Percentiles rank a stretch among this genome's conserved stretches.
These are phyloP conservation scores for Fusarium sp. DNA, from an alignment of 2,329 filamentous ascomycete species.

Conservation along the genomic window DNA sequence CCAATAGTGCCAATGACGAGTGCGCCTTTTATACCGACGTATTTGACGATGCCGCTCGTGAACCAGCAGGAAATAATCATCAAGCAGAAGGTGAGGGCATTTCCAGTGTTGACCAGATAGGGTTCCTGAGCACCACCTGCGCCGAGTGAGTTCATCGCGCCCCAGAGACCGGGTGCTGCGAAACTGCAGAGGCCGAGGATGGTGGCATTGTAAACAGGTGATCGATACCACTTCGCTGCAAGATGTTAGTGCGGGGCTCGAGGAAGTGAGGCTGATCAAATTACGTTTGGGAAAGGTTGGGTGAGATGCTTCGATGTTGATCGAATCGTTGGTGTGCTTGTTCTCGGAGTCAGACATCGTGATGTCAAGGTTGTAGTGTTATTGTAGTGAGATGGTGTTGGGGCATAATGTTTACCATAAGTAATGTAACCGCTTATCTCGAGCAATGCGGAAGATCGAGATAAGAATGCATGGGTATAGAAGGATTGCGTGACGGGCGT, in stretches of 20 bases:
- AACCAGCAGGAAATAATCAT: slow-evolving; percentile 66
- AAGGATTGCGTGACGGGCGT: background rate
- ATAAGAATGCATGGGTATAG: background rate
- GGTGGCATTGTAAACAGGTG: slow-evolving; percentile 47
- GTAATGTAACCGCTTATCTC: background rate
- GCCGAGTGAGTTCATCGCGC: slow-evolving; percentile 47
- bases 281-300: slow-evolving; percentile 3
- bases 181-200: slow-evolving; percentile 48
- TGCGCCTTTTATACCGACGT: slow-evolving; percentile 50
- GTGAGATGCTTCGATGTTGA: background rate
- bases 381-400: background rate
- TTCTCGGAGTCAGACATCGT: slow-evolving; percentile 13
- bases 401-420: background rate
- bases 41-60: slow-evolving; percentile 41
- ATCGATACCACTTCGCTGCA: slow-evolving; percentile 44
- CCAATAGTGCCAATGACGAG: slow-evolving; percentile 58
- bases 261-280: background rate
- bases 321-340: background rate
- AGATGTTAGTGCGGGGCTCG: background rate
- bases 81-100: slow-evolving; percentile 61
- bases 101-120: slow-evolving; percentile 71
- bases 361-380: background rate
- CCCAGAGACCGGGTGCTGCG: slow-evolving; percentile 46
- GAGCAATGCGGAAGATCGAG: background rate
- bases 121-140: slow-evolving; percentile 67